Percentiles rank a stretch among this genome's conserved stretches.
Conservation (phyloP, 2,329 filamentous ascomycete genomes). For the Cladosporium halotolerans region DNA sequence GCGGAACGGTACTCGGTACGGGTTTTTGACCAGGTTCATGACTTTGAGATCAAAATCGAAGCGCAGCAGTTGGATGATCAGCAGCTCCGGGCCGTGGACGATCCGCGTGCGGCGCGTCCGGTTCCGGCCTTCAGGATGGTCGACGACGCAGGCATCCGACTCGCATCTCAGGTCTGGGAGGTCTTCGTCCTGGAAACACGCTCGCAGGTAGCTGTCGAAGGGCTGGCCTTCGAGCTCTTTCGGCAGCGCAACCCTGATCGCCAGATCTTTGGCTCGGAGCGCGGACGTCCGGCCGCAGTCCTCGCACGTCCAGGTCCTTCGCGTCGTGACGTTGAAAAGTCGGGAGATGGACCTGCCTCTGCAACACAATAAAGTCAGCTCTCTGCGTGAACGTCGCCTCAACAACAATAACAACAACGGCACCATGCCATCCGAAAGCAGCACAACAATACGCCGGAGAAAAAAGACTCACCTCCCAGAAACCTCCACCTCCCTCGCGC, state of each 20-base stretch:
- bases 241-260: no score
- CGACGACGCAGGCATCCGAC: not conserved
- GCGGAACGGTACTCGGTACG: not conserved
- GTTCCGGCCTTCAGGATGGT: not conserved
- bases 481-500: no score
- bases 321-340: not conserved
- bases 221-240: no score
- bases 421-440: not conserved
- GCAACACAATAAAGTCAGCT: not conserved
- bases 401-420: no score
- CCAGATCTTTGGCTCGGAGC: not conserved
- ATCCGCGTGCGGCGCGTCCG: not conserved
- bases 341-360: not conserved
- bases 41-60: not conserved
- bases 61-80: constrained; percentile 12
- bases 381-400: not conserved
- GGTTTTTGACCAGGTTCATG: not conserved
- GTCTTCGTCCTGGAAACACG: not conserved
- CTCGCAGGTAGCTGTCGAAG: no score
- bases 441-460: not conserved
- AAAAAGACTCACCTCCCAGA: not conserved
- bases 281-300: not conserved
- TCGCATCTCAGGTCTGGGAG: not conserved
- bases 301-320: not conserved
- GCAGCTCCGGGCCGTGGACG: constrained; percentile 9